phyloP scores from a whole-genome alignment of 164 flowering plant genomes.

The Magnolia kwangsiensis region DNA sequence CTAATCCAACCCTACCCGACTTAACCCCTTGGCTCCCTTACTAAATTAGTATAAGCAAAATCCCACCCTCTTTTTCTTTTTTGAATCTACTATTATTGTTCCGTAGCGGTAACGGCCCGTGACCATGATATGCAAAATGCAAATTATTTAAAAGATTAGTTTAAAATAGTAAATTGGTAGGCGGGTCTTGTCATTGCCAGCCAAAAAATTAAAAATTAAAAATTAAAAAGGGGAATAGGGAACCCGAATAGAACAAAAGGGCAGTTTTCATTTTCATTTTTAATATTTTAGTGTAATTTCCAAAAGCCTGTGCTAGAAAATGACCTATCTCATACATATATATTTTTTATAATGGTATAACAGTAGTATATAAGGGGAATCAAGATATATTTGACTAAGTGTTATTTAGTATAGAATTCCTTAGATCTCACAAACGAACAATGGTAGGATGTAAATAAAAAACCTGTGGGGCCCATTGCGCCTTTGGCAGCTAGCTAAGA shows the following conservation, averaged over 20 bases:
- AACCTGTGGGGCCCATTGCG: no score
- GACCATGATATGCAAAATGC: background rate
- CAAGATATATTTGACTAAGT: background rate
- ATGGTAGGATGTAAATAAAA: no score
- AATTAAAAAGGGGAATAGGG: background rate
- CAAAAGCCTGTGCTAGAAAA: background rate
- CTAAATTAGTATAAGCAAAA: no score
- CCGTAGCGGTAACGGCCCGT: background rate
- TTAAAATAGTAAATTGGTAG: slow-evolving; percentile 1
- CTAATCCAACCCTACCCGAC: no score
- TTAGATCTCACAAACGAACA: no score
- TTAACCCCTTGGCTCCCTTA: no score
- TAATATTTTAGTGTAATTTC: background rate
- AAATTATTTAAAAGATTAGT: background rate
- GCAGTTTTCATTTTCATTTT: background rate
- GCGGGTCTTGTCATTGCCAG: background rate
- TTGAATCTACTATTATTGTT: background rate
- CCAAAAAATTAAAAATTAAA: background rate
- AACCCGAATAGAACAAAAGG: background rate
- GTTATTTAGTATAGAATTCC: no score
- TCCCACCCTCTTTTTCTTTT: no score
- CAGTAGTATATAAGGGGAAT: background rate
- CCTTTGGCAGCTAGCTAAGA: no score
- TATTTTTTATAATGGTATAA: background rate
- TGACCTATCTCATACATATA: background rate